Conservation (phyloP, 139 green algal genomes). For the Haematococcus lacustris region DNA sequence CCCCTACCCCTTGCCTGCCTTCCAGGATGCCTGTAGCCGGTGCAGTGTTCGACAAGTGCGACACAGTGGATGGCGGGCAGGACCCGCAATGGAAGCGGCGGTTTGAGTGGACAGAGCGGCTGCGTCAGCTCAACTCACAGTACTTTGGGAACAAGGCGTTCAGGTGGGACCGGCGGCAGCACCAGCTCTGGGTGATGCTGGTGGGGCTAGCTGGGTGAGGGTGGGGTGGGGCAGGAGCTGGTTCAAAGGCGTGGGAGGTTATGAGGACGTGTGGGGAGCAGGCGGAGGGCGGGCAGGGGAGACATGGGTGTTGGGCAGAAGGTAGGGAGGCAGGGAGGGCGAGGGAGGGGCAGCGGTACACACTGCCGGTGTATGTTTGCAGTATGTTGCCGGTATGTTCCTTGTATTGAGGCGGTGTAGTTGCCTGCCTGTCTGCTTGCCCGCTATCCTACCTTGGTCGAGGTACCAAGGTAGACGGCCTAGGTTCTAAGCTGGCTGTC, state of each 20-base stretch:
- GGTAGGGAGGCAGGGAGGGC: not conserved
- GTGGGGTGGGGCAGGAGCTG: not conserved
- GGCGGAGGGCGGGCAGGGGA: not conserved
- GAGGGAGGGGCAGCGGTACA: too few relatives aligned
- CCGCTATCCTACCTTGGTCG: not conserved
- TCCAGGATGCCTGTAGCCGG: not conserved
- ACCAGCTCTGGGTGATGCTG: not conserved
- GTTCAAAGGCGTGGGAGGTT: not conserved
- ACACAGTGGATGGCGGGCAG: slow-evolving; percentile 13
- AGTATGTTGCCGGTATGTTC: too few relatives aligned
- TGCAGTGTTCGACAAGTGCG: slow-evolving; percentile 6
- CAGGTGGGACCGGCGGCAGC: slow-evolving; percentile 6
- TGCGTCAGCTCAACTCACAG: slow-evolving; percentile 10
- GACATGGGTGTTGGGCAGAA: not conserved
- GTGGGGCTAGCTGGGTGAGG: too few relatives aligned
- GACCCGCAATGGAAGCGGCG: slow-evolving; percentile 12
- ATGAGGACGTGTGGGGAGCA: too few relatives aligned
- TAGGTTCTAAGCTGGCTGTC: not conserved
- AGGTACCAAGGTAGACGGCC: not conserved
- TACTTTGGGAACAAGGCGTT: slow-evolving; percentile 31
- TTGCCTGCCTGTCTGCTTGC: too few relatives aligned
- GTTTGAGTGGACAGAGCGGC: slow-evolving; percentile 10
- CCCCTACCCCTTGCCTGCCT: not conserved
- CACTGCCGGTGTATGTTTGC: too few relatives aligned
- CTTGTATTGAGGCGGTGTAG: too few relatives aligned